These are phyloP conservation scores for Scedosporium aurantiacum DNA, from an alignment of 2,329 filamentous ascomycete species.

Conservation along the genomic window DNA sequence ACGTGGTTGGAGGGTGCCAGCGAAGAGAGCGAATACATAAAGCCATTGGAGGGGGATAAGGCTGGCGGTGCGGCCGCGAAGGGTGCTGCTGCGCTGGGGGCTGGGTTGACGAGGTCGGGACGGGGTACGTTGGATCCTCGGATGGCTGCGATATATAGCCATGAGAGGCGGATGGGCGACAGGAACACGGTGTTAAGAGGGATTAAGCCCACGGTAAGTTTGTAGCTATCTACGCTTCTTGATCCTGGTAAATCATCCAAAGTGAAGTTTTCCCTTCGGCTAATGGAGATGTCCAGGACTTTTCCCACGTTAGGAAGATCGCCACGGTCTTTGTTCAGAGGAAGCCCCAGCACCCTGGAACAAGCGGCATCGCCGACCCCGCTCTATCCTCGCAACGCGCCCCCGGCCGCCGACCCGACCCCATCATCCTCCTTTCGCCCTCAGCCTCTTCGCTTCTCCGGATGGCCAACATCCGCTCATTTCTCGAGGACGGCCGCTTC, in stretches of 20 bases:
- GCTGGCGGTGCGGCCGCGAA: conserved; percentile 27
- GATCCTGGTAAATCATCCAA: not conserved
- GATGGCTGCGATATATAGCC: conserved; percentile 78
- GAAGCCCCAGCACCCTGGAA: conserved; percentile 32
- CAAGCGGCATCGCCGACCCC: conserved; percentile 29
- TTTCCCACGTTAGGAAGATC: conserved; percentile 82
- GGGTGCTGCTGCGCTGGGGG: conserved; percentile 24
- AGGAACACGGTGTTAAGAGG: conserved; percentile 80
- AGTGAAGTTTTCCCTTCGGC: not conserved
- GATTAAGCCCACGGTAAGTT: conserved; percentile 71
- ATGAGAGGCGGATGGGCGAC: conserved; percentile 85
- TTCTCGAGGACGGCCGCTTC: conserved; percentile 79
- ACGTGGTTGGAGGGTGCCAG: conserved; percentile 87
- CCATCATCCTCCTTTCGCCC: conserved; percentile 93
- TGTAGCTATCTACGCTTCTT: not conserved
- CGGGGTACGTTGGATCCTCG: conserved; percentile 67
- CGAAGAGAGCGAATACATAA: conserved; percentile 88
- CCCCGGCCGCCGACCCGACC: conserved; percentile 48
- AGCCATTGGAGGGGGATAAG: conserved; percentile 60
- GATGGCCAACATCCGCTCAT: conserved; percentile 90
- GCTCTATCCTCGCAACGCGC: conserved; percentile 44
- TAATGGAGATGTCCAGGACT: conserved; percentile 53
- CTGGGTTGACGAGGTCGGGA: conserved; percentile 32
- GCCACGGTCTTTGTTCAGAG: conserved; percentile 65
- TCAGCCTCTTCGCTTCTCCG: conserved; percentile 90